Percentiles rank a stretch among this genome's conserved stretches.
These are phyloP conservation scores for Vitis cinerea DNA, from an alignment of 164 flowering plant genomes.

Conservation along the genomic window DNA sequence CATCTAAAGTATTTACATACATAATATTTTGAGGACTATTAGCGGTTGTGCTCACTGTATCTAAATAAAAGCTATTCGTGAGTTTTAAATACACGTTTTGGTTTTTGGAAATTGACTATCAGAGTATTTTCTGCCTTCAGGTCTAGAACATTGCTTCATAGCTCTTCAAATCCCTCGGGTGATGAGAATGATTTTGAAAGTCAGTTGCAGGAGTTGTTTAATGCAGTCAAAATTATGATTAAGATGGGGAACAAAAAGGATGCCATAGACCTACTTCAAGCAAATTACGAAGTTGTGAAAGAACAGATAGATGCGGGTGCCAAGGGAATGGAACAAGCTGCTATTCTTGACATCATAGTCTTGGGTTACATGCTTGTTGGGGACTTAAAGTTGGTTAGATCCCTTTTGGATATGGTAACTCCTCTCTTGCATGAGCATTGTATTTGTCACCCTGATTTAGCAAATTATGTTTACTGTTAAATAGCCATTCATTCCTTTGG, in stretches of 20 bases:
- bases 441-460: neutral
- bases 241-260: conserved; percentile 53
- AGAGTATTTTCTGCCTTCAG: conserved; percentile 30
- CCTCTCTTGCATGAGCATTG: neutral
- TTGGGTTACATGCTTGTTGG: conserved; percentile 73
- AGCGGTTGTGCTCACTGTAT: too few species aligned
- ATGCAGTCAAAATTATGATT: conserved; percentile 67
- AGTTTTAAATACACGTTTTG: too few species aligned
- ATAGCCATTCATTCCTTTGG: neutral
- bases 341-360: conserved; percentile 72
- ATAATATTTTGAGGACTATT: neutral
- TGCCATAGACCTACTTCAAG: conserved; percentile 68
- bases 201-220: conserved; percentile 65
- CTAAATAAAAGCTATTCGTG: too few species aligned
- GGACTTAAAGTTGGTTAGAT: conserved; percentile 44
- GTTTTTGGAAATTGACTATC: neutral
- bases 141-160: conserved; percentile 33
- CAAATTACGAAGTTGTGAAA: conserved; percentile 77
- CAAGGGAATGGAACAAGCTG: conserved; percentile 82
- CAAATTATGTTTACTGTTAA: neutral
- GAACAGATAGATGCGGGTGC: conserved; percentile 62
- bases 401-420: conserved; percentile 56
- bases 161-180: conserved; percentile 25
- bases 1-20: neutral
- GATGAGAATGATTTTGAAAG: conserved; percentile 50